Conservation (phyloP, 352 stramenopile genomes). For the Phytophthora citricola region DNA sequence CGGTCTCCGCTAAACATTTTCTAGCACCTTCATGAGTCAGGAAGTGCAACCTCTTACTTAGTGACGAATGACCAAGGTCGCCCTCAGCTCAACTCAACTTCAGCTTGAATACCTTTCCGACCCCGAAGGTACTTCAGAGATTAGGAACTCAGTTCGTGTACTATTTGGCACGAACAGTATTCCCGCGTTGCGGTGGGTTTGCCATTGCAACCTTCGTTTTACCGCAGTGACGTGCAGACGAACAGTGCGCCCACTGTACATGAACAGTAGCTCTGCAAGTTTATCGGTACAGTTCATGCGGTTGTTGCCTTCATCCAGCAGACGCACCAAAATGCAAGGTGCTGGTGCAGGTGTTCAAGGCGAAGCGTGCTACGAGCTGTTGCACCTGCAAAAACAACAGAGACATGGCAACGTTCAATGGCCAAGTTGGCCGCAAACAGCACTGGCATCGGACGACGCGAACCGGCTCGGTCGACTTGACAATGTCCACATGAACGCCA, state of each 20-base stretch:
- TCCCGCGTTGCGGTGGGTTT: background rate
- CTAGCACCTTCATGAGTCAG: background rate
- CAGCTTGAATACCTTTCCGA: constrained; percentile 2
- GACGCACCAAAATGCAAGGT: constrained; percentile 19
- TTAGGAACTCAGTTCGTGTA: background rate
- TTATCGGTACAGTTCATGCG: constrained; percentile 12
- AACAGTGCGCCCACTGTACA: background rate
- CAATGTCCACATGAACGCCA: constrained; percentile 11
- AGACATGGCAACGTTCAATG: constrained; percentile 13
- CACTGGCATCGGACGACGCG: constrained; percentile 24
- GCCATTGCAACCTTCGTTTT: background rate
- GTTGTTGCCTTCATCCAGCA: constrained; percentile 10
- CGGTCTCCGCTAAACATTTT: constrained; percentile 8
- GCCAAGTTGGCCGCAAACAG: background rate
- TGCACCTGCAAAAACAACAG: constrained; percentile 7
- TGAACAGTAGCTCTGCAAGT: background rate
- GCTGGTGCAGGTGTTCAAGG: constrained; percentile 3
- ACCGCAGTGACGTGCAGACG: background rate
- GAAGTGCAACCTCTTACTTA: background rate
- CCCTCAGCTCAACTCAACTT: background rate
- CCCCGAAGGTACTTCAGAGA: constrained; percentile 5
- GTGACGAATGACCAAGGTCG: background rate
- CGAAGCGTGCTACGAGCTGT: constrained; percentile 9
- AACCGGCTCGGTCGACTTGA: constrained; percentile 28
- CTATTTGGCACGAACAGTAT: background rate